Percentiles rank a stretch among this genome's conserved stretches.
Conservation (phyloP, 148 eudicot species). For the Camellia lanceoleosa region DNA sequence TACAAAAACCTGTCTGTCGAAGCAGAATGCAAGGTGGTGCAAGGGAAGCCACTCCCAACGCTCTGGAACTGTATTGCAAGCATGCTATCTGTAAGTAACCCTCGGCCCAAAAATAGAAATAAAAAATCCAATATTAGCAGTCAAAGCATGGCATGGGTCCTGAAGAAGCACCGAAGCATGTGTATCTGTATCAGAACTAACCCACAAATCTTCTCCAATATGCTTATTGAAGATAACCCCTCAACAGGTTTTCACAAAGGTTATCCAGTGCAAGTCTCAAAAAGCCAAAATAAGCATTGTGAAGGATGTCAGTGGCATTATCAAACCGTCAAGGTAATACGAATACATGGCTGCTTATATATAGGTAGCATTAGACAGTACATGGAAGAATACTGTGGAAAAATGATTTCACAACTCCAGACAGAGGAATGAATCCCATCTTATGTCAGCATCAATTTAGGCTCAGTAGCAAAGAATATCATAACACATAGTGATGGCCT, state of each 20-base stretch:
- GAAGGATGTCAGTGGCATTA: conserved; percentile 62
- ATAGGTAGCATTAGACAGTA: not conserved
- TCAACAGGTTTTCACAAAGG: conserved; percentile 47
- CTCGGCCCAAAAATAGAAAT: not conserved
- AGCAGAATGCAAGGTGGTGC: conserved; percentile 52
- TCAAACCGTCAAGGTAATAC: conserved; percentile 70
- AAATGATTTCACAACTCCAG: not conserved
- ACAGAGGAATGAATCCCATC: not conserved
- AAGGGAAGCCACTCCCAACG: conserved; percentile 71
- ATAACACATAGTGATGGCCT: not conserved
- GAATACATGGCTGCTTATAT: not conserved
- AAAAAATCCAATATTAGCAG: not conserved
- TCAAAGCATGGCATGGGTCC: not conserved
- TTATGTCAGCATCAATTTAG: not conserved
- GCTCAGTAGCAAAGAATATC: conserved; percentile 5
- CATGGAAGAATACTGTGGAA: not conserved
- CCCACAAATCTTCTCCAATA: not conserved
- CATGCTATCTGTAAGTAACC: conserved; percentile 38
- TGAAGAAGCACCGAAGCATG: not conserved
- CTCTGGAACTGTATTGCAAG: conserved; percentile 52
- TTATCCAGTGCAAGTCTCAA: conserved; percentile 39
- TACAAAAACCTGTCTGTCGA: conserved; percentile 32
- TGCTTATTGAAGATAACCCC: conserved; percentile 4
- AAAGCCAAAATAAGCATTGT: conserved; percentile 53
- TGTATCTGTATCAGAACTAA: not conserved